Conservation (phyloP, 495 filamentous ascomycete genomes). For the Aspergillus funiculosus region DNA sequence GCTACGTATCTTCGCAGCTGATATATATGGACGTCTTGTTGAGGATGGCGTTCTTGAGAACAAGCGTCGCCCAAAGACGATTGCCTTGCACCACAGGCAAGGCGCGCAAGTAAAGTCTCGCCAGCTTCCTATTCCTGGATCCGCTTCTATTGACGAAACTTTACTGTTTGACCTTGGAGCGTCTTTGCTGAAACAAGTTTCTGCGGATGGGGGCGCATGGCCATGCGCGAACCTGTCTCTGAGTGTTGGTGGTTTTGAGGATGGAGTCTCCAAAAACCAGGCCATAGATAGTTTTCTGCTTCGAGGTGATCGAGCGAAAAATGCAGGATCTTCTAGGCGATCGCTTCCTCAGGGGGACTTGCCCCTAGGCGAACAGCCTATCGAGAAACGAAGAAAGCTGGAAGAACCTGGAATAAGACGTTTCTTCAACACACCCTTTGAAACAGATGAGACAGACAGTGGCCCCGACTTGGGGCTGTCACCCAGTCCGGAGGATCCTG, state of each 20-base stretch:
- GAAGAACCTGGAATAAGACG: constrained; percentile 31
- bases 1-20: constrained; percentile 87
- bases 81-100: constrained; percentile 75
- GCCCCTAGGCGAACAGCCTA: constrained; percentile 4
- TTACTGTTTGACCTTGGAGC: constrained; percentile 73
- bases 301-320: constrained; percentile 67
- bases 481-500: background rate
- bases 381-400: constrained; percentile 33
- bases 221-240: constrained; percentile 82
- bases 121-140: constrained; percentile 69
- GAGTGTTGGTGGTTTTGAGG: constrained; percentile 85
- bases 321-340: constrained; percentile 25
- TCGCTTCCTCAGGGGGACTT: constrained; percentile 10
- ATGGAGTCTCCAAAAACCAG: constrained; percentile 73
- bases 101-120: constrained; percentile 64
- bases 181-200: constrained; percentile 67
- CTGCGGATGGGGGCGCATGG: constrained; percentile 73
- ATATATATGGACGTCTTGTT: constrained; percentile 83
- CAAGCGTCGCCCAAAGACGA: constrained; percentile 75
- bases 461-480: constrained; percentile 1
- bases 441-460: background rate
- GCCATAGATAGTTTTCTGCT: constrained; percentile 82
- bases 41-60: constrained; percentile 91
- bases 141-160: constrained; percentile 62
- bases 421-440: constrained; percentile 29